Base-by-base conservation (phyloP, 345 rosid species). In the Corchorus olitorius region DNA sequence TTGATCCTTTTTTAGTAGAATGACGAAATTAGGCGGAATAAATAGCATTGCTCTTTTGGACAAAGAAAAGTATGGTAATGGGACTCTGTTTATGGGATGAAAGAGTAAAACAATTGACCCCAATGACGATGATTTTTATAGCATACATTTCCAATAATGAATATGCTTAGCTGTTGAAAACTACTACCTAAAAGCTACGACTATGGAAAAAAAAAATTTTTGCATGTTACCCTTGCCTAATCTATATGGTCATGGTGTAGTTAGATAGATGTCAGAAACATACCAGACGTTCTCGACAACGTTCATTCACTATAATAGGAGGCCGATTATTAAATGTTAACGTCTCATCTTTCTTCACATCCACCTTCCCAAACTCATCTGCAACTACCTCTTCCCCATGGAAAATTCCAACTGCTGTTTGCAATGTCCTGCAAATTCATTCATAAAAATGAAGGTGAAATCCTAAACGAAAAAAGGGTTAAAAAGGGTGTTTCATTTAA, bases 211-310 rank as follows among this genome's bases (percentile, higher is more conserved):
- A 37, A 0, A 6, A 39, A 27, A 27, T 27, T n/a, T n/a, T n/a
- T 61, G 16, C 35, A 52, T 72, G 49, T 72, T 4, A 12, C 8
- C n/a, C 35, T 6, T 39, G 15, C 37, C 35, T 58, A 58, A 59
- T 11, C 14, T 22, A 11, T 46, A 6, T 46, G 12, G 2, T 3
- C 20, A 6, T 46, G 12, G 2, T 3, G 14, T 7, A 16, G 43
- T 33, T 0, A 16, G 43, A 15, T 0, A 16, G 43, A 37, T 35
- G 48, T 35, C 27, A 12, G 34, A 33, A 27, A 70, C 79, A 15
- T 81, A 91, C 96, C 90, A 91, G 81, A 76, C 83, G 91, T 85
- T 91, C 96, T 43, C 96, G 84, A 78, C 96, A 91, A 27, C 80
- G 89, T 76, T 89, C 96, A 33, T 76, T 75, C 1, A 92, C 88